Conservation (phyloP, 2,329 filamentous ascomycete species). For the Fusarium piperis region DNA sequence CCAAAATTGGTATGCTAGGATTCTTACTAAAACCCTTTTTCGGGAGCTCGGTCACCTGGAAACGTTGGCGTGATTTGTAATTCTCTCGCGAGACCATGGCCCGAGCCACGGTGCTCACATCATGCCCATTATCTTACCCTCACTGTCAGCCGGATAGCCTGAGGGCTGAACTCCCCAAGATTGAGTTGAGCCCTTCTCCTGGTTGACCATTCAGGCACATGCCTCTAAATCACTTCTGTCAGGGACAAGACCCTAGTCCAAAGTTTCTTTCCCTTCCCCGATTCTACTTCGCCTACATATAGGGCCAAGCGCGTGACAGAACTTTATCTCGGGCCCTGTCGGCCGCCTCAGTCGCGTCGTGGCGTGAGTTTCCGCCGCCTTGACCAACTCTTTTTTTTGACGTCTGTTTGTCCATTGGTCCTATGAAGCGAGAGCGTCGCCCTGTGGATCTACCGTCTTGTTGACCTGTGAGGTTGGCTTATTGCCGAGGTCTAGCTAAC, state of each 20-base stretch:
- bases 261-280: neutral
- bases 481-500: neutral
- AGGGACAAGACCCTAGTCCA: neutral
- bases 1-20: neutral
- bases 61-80: neutral
- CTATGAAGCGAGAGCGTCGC: neutral
- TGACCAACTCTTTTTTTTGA: neutral
- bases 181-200: neutral
- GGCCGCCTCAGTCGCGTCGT: neutral
- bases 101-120: neutral
- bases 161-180: neutral
- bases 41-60: neutral
- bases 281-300: neutral
- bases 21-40: neutral
- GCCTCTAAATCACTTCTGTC: neutral
- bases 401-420: neutral
- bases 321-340: neutral
- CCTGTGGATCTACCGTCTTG: neutral
- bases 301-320: neutral
- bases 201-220: neutral
- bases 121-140: no score
- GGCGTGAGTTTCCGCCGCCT: neutral
- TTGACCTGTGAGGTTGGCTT: neutral
- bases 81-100: neutral
- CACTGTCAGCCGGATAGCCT: neutral